phyloP scores from a whole-genome alignment of 768 basidiomycete species.

The Auriscalpium vulgare region DNA sequence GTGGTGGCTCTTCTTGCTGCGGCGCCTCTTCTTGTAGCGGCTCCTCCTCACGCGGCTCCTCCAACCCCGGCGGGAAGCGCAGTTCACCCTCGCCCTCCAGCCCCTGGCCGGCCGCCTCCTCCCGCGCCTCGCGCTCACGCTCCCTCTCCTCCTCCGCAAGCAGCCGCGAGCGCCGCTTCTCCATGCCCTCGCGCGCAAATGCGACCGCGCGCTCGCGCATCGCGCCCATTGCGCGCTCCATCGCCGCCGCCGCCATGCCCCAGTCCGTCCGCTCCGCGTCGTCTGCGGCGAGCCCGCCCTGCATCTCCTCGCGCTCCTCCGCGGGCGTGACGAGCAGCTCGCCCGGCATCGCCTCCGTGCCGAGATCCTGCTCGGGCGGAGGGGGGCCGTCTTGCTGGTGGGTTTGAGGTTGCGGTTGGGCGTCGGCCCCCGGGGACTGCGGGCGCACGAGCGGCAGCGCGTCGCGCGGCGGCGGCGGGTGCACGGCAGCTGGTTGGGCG shows the following conservation, averaged over 20 bases:
- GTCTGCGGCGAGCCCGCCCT: background rate
- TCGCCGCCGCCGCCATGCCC: slow-evolving; percentile 4
- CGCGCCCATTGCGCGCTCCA: slow-evolving; percentile 7
- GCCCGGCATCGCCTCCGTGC: slow-evolving; percentile 7
- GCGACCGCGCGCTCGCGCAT: slow-evolving; percentile 7
- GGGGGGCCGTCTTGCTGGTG: background rate
- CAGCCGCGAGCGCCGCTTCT: slow-evolving; percentile 5
- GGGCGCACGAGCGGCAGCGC: slow-evolving; percentile 11
- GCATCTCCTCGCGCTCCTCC: background rate
- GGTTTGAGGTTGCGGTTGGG: background rate
- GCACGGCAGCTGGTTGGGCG: background rate
- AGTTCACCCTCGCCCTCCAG: slow-evolving; percentile 5
- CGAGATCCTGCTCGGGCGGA: slow-evolving; percentile 5
- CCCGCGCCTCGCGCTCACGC: slow-evolving; percentile 1
- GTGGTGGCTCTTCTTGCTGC: too few species aligned
- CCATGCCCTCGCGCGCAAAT: slow-evolving; percentile 6
- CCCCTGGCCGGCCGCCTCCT: slow-evolving; percentile 9
- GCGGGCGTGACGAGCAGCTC: slow-evolving; percentile 1
- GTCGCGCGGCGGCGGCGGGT: slow-evolving; percentile 9
- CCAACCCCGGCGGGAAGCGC: slow-evolving; percentile 10
- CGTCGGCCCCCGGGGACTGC: background rate
- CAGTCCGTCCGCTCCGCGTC: slow-evolving; percentile 5
- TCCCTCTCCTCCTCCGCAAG: slow-evolving; percentile 4
- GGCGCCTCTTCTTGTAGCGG: background rate
- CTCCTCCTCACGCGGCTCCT: background rate